Percentiles rank a stretch among this genome's conserved stretches.
phyloP scores from a whole-genome alignment of 495 filamentous ascomycete genomes.

The Diplogelasinospora grovesii region DNA sequence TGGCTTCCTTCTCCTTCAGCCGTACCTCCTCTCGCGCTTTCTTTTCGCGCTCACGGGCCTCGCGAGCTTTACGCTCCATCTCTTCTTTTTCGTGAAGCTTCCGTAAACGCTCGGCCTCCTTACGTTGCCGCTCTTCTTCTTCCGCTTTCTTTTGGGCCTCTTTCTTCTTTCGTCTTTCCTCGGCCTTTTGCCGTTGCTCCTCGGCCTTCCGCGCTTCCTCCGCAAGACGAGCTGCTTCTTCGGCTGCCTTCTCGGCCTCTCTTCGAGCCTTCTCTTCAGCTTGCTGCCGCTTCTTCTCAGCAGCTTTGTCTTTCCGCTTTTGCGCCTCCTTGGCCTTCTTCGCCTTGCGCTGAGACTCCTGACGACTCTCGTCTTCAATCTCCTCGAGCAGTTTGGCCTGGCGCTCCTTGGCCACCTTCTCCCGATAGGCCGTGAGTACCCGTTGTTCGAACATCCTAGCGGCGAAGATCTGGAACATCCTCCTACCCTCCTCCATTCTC shows the following conservation, averaged over 20 bases:
- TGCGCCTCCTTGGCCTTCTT: slow-evolving; percentile 92
- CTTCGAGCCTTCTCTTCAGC: slow-evolving; percentile 82
- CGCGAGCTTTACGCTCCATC: slow-evolving; percentile 70
- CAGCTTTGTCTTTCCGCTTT: slow-evolving; percentile 86
- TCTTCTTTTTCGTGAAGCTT: slow-evolving; percentile 78
- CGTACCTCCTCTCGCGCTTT: slow-evolving; percentile 65
- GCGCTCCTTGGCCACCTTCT: slow-evolving; percentile 90
- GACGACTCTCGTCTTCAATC: slow-evolving; percentile 71
- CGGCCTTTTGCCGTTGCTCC: slow-evolving; percentile 69
- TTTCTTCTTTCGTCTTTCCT: slow-evolving; percentile 85
- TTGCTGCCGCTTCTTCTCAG: slow-evolving; percentile 73
- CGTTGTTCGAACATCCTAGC: slow-evolving; percentile 98
- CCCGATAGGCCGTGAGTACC: slow-evolving; percentile 92
- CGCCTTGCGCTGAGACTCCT: slow-evolving; percentile 70
- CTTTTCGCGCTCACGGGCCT: slow-evolving; percentile 78
- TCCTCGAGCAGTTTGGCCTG: slow-evolving; percentile 90
- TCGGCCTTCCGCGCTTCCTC: slow-evolving; percentile 75
- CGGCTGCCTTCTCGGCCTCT: slow-evolving; percentile 86
- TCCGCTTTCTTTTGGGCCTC: slow-evolving; percentile 88
- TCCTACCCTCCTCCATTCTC: slow-evolving; percentile 94
- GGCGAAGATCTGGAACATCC: slow-evolving; percentile 99
- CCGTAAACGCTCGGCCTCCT: slow-evolving; percentile 56
- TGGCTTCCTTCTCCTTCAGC: slow-evolving; percentile 62
- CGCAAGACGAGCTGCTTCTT: slow-evolving; percentile 70
- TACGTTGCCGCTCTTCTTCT: slow-evolving; percentile 71